Evolutionary conservation across 139 green algal genomes (phyloP), one percentile per base, ranked within the genome.

Genomic region (Chlorokybus atmophyticus): DNA sequence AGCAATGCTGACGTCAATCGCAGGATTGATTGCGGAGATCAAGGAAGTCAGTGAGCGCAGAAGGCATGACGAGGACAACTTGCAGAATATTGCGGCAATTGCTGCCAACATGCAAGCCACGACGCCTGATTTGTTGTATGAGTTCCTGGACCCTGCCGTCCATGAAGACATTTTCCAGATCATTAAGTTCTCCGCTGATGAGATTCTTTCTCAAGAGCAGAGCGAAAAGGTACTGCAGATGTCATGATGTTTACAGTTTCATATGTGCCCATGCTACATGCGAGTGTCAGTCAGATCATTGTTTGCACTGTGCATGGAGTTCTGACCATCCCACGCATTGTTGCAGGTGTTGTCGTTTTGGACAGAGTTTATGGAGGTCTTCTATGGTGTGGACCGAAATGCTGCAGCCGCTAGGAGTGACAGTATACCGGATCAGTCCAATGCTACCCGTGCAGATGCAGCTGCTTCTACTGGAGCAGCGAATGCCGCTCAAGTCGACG

Each of bases 21-120:
- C 61, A 69, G 63, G 25, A n/a, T 52, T 98, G 75, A 55, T 96
- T 55, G 26, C 67, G 21, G 90, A 95, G 69, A 78, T 96, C 31
- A 84, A 81, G 57, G 89, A 97, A 35, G 59, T 77, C n/a, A 76
- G 70, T 24, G 90, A 97, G 60, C 68, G 31, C 23, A 25, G 42
- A 19, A 55, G 14, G 24, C 47, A 48, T 21, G 25, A 59, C 8
- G 49, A 59, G 3, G 70, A 77, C 29, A 60, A 70, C 17, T 32
- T 24, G 28, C 50, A 74, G 21, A 17, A 32, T 4, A 48, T 32
- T 5, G 23, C 57, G n/a, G 53, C 42, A 55, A 31, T 29, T 14
- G 55, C 24, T 14, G 32, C 28, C 10, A 64, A 7, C 5, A 19
- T 51, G 4, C 41, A 29, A 6, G 32, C 63, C 23, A 38, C 68